These are phyloP conservation scores for Blastocystis sp. DNA, from an alignment of 352 stramenopile species.

Conservation along the genomic window DNA sequence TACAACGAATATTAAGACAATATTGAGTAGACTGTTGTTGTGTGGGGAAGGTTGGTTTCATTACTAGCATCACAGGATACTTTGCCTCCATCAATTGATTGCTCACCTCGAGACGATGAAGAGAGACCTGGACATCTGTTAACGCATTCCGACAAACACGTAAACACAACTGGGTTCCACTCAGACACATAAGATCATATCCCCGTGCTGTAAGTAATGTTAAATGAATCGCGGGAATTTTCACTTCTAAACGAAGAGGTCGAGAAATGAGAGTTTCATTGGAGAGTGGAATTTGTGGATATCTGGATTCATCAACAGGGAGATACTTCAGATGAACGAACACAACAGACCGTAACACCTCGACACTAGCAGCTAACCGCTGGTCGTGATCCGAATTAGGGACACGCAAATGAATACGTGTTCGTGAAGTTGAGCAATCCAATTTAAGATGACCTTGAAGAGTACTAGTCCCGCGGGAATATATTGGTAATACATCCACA, in stretches of 20 bases:
- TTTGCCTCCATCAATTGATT: conserved; percentile 41
- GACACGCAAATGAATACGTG: neutral
- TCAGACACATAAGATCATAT: conserved; percentile 1
- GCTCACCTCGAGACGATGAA: neutral
- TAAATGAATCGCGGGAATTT: neutral
- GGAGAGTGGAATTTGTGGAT: neutral
- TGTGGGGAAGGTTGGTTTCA: neutral
- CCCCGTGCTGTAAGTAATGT: neutral
- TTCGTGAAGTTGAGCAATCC: neutral
- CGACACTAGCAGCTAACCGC: neutral
- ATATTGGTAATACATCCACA: neutral
- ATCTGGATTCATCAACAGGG: neutral
- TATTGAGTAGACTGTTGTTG: neutral
- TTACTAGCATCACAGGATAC: neutral
- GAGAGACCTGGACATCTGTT: neutral
- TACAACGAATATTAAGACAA: neutral
- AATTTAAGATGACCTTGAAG: neutral
- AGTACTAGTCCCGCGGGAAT: neutral
- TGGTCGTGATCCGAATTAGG: neutral
- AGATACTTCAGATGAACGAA: conserved; percentile 5
- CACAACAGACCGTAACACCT: neutral
- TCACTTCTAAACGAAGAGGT: neutral
- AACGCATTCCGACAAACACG: neutral
- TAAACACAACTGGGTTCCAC: neutral
- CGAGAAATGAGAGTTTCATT: neutral